phyloP scores from a whole-genome alignment of 345 rosid species.

The Heritiera littoralis region DNA sequence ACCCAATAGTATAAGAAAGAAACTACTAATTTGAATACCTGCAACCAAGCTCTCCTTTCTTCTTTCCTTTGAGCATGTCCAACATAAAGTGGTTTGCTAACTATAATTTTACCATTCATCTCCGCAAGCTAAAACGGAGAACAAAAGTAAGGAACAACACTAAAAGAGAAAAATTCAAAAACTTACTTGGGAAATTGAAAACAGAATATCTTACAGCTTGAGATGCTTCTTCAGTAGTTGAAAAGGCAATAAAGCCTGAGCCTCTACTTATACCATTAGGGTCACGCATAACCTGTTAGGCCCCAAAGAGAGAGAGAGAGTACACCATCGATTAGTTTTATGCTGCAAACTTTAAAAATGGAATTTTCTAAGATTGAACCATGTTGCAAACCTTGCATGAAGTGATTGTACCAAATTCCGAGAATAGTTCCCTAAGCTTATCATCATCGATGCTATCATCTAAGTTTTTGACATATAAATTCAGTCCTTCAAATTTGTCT shows the following conservation, averaged over 20 bases:
- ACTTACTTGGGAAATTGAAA: background rate
- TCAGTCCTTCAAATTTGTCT: constrained; percentile 78
- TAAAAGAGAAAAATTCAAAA: background rate
- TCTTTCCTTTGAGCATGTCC: constrained; percentile 95
- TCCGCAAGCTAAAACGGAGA: constrained; percentile 47
- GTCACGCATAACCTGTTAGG: constrained; percentile 68
- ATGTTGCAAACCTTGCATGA: constrained; percentile 76
- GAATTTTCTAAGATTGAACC: constrained; percentile 21
- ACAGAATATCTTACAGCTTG: constrained; percentile 64
- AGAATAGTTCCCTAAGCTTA: constrained; percentile 78
- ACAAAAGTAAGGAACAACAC: background rate
- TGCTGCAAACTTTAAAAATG: constrained; percentile 20
- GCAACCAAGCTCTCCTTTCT: constrained; percentile 91
- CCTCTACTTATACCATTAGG: constrained; percentile 76
- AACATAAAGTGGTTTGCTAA: constrained; percentile 89
- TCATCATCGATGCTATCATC: constrained; percentile 86
- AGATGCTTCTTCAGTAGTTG: constrained; percentile 82
- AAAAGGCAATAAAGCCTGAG: constrained; percentile 77
- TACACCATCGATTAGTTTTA: background rate
- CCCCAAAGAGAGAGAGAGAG: background rate
- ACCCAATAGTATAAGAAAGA: constrained; percentile 22
- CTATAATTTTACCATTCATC: constrained; percentile 94
- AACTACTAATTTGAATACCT: constrained; percentile 40
- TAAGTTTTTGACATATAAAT: constrained; percentile 78
- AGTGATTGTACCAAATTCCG: constrained; percentile 73